Base-by-base conservation (phyloP, 164 flowering plant genomes). In the Paratinospora sagittata region DNA sequence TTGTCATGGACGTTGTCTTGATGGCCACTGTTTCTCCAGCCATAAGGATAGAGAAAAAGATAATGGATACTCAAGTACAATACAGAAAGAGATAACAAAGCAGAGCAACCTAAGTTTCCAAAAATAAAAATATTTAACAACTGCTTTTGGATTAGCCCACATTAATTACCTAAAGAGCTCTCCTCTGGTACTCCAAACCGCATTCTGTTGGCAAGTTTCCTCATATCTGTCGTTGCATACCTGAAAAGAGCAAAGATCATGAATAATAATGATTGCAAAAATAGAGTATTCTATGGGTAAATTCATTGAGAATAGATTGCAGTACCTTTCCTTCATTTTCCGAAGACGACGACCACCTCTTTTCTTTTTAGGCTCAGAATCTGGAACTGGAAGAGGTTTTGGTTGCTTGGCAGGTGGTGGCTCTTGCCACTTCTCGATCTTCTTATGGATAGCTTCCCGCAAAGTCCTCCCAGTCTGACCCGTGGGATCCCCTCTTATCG, bases 391-490 rank as follows among this genome's bases (percentile, higher is more conserved):
- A 70, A 95, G 91, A 63, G 97, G 97, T 71, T 91, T 95, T 49
- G 97, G 96, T 77, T 85, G 94, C 85, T 91, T 95, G 66, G 98
- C 94, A 68, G 98, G 98, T 43, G 97, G 96, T 2, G 97, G 97
- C 71, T 95, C 98, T 79, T 92, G 98, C 97, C 97, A 95, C 77
- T 95, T 95, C 73, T 90, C 97, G 74, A 95, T 94, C 79, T 90
- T 92, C 79, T 91, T 92, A 24, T 77, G 90, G 19, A 95, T 82
- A 79, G 88, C 94, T 26, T 89, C 96, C 52, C 86, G 73, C 12
- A 90, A 81, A n/a, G 74, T 71, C 77, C 90, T 90, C 69, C 98
- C 97, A 57, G 79, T 79, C 75, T 82, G 83, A 49, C 98, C 97
- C 5, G 90, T 82, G 65, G 97, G 91, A 81, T 95, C 97, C 34